phyloP scores from a whole-genome alignment of 2,329 filamentous ascomycete genomes.

The Colletotrichum magnum region DNA sequence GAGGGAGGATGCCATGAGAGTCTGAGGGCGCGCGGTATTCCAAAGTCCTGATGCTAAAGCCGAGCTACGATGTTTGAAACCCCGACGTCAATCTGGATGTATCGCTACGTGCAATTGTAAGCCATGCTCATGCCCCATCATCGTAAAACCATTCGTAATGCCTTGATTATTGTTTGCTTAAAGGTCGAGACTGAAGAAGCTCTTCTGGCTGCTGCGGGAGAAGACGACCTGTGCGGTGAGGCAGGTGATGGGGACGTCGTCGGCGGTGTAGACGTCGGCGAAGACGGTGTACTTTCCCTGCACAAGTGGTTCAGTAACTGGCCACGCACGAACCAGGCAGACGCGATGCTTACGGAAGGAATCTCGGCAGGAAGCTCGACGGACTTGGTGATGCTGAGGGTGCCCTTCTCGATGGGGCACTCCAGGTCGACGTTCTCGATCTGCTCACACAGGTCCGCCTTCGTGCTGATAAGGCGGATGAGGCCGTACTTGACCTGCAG shows the following conservation, averaged over 20 bases:
- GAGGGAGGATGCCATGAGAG: constrained; percentile 6
- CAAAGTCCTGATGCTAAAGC: constrained; percentile 35
- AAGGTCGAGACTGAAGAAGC: constrained; percentile 58
- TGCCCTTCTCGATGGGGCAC: constrained; percentile 88
- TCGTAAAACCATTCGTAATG: constrained; percentile 32
- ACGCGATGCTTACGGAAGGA: constrained; percentile 78
- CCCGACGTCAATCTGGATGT: constrained; percentile 32
- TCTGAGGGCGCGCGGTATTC: constrained; percentile 19
- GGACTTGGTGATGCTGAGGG: constrained; percentile 80
- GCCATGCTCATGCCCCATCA: constrained; percentile 36
- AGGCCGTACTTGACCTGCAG: constrained; percentile 94
- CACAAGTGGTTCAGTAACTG: constrained; percentile 41
- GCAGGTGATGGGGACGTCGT: constrained; percentile 86
- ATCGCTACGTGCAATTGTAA: constrained; percentile 33
- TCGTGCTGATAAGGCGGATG: constrained; percentile 87
- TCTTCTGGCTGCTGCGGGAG: constrained; percentile 53
- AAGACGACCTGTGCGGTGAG: constrained; percentile 82
- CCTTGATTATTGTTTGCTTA: constrained; percentile 42
- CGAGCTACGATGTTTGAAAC: constrained; percentile 30
- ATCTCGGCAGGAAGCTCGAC: constrained; percentile 90
- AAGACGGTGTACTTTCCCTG: constrained; percentile 92
- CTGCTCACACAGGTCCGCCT: constrained; percentile 89
- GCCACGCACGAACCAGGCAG: not conserved
- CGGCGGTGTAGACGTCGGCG: constrained; percentile 85
- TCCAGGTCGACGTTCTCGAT: constrained; percentile 88